Evolutionary conservation across 2,329 filamentous ascomycete species (phyloP).

Genomic region (Pyrenophora seminiperda): DNA sequence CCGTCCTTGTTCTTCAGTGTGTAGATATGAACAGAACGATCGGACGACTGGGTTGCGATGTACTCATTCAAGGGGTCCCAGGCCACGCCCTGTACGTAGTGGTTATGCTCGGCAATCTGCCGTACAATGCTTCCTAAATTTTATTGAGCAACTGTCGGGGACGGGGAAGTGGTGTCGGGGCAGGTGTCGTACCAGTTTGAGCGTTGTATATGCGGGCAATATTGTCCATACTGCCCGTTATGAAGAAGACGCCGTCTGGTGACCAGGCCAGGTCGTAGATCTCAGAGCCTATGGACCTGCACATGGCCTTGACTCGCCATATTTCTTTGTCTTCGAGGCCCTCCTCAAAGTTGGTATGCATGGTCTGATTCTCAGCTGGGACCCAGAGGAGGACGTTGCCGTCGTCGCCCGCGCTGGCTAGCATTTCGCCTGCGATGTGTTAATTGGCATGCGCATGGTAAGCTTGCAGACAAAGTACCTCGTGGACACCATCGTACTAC

Average conservation of each 20-base stretch:
- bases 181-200: constrained; percentile 69
- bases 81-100: constrained; percentile 96
- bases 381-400: constrained; percentile 98
- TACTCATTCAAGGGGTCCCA: constrained; percentile 99
- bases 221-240: constrained; percentile 99
- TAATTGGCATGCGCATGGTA: constrained; percentile 12
- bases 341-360: constrained; percentile 77
- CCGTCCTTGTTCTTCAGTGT: constrained; percentile 95
- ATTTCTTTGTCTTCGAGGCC: constrained; percentile 91
- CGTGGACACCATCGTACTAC: constrained; percentile 95
- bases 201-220: constrained; percentile 96
- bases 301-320: constrained; percentile 98
- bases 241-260: constrained; percentile 94
- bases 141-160: constrained; percentile 22
- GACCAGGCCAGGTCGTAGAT: constrained; percentile 99
- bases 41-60: constrained; percentile 96
- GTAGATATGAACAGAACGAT: constrained; percentile 97
- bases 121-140: constrained; percentile 61
- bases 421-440: constrained; percentile 72
- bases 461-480: constrained; percentile 61
- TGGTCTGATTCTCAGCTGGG: constrained; percentile 74
- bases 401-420: constrained; percentile 95
- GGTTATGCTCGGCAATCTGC: constrained; percentile 95
- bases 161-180: constrained; percentile 9
- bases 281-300: constrained; percentile 88